Evolutionary conservation across 371 early-diverging fungal species (phyloP).

Genomic region (Lichtheimia ornata): DNA sequence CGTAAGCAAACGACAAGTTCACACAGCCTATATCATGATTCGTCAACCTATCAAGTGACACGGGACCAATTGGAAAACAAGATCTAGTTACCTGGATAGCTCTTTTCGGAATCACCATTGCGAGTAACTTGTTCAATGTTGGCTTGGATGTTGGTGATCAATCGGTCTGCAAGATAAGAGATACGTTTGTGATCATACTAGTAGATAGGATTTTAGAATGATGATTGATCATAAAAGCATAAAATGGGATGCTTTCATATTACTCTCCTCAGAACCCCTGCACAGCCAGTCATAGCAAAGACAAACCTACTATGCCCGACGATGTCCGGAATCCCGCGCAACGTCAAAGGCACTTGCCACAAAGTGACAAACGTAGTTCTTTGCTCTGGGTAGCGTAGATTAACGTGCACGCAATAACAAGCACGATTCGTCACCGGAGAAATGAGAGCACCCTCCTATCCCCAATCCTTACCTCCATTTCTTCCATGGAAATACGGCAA

Average conservation of each 20-base stretch:
- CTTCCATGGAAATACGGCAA: slow-evolving; percentile 82
- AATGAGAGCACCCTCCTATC: neutral
- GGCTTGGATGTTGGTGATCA: slow-evolving; percentile 79
- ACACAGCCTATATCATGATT: slow-evolving; percentile 82
- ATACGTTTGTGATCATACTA: slow-evolving; percentile 86
- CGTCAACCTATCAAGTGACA: neutral
- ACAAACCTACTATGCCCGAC: slow-evolving; percentile 15
- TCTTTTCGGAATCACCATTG: slow-evolving; percentile 83
- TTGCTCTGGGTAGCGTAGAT: slow-evolving; percentile 29
- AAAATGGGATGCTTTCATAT: neutral
- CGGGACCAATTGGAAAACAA: no score
- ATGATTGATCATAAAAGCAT: neutral
- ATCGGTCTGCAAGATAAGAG: slow-evolving; percentile 71
- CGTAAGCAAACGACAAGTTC: slow-evolving; percentile 99
- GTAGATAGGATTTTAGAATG: neutral
- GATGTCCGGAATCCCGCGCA: neutral
- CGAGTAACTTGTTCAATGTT: slow-evolving; percentile 83
- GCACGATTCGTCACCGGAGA: slow-evolving; percentile 21
- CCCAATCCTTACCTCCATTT: slow-evolving; percentile 83
- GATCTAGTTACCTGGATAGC: slow-evolving; percentile 70
- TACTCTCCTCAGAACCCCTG: slow-evolving; percentile 68
- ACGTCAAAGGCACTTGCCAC: neutral
- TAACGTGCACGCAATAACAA: slow-evolving; percentile 20
- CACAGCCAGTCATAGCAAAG: slow-evolving; percentile 57
- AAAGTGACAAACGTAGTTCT: slow-evolving; percentile 17